These are phyloP conservation scores for Boletus subluridellus DNA, from an alignment of 1,284 basidiomycete species.

Conservation along the genomic window DNA sequence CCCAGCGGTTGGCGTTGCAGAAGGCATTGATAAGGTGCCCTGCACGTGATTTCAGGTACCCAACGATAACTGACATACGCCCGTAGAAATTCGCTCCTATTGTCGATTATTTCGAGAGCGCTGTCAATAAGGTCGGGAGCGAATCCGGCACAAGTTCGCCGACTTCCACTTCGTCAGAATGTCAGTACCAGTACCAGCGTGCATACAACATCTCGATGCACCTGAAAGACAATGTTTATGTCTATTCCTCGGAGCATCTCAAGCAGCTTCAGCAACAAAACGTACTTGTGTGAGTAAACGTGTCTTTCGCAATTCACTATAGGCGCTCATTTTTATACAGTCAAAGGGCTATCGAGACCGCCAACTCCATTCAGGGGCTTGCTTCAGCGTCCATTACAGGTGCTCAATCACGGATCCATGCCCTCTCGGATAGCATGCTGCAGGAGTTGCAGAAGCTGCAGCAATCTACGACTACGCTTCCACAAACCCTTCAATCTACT, in stretches of 20 bases:
- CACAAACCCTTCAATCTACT: conserved; percentile 52
- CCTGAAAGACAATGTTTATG: conserved; percentile 57
- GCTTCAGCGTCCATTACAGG: conserved; percentile 51
- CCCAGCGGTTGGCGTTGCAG: conserved; percentile 60
- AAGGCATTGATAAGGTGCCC: conserved; percentile 69
- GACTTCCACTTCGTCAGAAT: conserved; percentile 35
- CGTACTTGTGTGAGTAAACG: conserved; percentile 53
- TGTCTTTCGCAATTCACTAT: neutral
- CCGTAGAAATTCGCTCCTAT: conserved; percentile 65
- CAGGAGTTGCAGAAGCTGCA: conserved; percentile 63
- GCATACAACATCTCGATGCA: conserved; percentile 61
- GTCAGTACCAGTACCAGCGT: conserved; percentile 72
- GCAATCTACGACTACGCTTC: conserved; percentile 52
- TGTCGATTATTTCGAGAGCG: conserved; percentile 63
- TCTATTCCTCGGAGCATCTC: conserved; percentile 67
- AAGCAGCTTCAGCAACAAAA: conserved; percentile 68
- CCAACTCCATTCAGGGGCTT: conserved; percentile 56
- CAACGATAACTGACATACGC: conserved; percentile 11
- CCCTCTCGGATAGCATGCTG: conserved; percentile 62
- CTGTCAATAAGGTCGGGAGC: conserved; percentile 53
- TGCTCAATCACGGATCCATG: conserved; percentile 52
- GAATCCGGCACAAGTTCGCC: conserved; percentile 43
- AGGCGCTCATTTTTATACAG: conserved; percentile 34
- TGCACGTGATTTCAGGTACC: conserved; percentile 14
- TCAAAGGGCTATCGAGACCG: conserved; percentile 65